Percentiles rank a stretch among this genome's conserved stretches.
phyloP scores from a whole-genome alignment of 345 rosid genomes.

The Trapa incisa region DNA sequence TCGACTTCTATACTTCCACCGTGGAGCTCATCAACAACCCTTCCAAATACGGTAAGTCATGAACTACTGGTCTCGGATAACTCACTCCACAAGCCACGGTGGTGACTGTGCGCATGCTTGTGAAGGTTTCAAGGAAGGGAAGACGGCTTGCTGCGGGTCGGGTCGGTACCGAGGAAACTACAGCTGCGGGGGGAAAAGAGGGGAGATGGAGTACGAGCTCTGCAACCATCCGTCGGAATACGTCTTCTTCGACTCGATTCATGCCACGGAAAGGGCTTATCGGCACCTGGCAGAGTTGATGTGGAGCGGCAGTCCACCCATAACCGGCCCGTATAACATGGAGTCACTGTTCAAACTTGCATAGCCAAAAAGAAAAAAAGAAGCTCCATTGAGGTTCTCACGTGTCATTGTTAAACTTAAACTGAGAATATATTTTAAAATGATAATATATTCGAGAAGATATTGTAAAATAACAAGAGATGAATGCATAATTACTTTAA shows the following conservation, averaged over 20 bases:
- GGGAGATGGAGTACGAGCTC: neutral
- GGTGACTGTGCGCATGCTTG: neutral
- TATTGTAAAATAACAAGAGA: too few species aligned
- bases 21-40: slow-evolving; percentile 9
- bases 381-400: too few species aligned
- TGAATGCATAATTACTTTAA: too few species aligned
- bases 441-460: too few species aligned
- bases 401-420: too few species aligned
- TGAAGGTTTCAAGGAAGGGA: slow-evolving; percentile 12
- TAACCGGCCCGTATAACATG: slow-evolving; percentile 8
- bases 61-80: neutral
- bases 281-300: slow-evolving; percentile 2
- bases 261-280: slow-evolving; percentile 4
- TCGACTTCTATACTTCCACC: slow-evolving; percentile 7
- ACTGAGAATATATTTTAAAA: too few species aligned
- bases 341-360: slow-evolving; percentile 1
- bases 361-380: neutral
- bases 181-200: slow-evolving; percentile 6
- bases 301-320: slow-evolving; percentile 9
- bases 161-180: slow-evolving; percentile 3
- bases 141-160: slow-evolving; percentile 10
- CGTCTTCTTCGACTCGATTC: slow-evolving; percentile 7
- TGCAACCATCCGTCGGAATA: neutral
- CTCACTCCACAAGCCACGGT: neutral
- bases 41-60: slow-evolving; percentile 12